A percentile compares a stretch with the other conserved stretches of the same genome.
These are phyloP conservation scores for Macrocybe gigantea DNA, from an alignment of 768 basidiomycete genomes.

Conservation along the genomic window DNA sequence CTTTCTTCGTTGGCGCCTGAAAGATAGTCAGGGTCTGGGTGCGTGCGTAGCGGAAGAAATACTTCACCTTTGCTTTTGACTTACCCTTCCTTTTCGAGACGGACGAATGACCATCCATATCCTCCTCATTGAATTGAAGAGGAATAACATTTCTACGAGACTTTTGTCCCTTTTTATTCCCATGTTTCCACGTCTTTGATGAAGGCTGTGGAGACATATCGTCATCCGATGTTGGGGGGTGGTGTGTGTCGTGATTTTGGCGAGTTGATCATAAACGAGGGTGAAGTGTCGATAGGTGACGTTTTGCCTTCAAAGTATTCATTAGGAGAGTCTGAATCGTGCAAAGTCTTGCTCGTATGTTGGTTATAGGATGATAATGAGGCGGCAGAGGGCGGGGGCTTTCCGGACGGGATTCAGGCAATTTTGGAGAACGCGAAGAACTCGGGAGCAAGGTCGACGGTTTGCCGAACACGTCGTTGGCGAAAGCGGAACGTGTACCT, in stretches of 20 bases:
- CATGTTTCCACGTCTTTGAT: background rate
- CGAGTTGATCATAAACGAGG: too few species aligned
- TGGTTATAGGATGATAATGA: too few species aligned
- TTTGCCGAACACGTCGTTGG: too few species aligned
- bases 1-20: constrained; percentile 56
- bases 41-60: constrained; percentile 3
- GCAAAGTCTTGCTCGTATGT: too few species aligned
- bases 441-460: too few species aligned
- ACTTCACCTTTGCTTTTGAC: constrained; percentile 25
- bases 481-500: too few species aligned
- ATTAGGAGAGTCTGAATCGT: too few species aligned
- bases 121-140: constrained; percentile 26
- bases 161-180: constrained; percentile 21
- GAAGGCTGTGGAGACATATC: background rate
- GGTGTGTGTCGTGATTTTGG: constrained; percentile 12
- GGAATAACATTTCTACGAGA: constrained; percentile 27
- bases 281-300: too few species aligned
- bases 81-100: constrained; percentile 17
- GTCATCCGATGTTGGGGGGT: constrained; percentile 61
- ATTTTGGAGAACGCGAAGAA: too few species aligned
- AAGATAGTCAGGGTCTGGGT: constrained; percentile 1
- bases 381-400: too few species aligned
- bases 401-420: too few species aligned
- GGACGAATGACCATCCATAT: constrained; percentile 7
- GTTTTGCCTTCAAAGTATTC: too few species aligned